A percentile compares a stretch with the other conserved stretches of the same genome.
These are phyloP conservation scores for Syncephalastrum racemosum DNA, from an alignment of 371 early-diverging fungal genomes.

Conservation along the genomic window DNA sequence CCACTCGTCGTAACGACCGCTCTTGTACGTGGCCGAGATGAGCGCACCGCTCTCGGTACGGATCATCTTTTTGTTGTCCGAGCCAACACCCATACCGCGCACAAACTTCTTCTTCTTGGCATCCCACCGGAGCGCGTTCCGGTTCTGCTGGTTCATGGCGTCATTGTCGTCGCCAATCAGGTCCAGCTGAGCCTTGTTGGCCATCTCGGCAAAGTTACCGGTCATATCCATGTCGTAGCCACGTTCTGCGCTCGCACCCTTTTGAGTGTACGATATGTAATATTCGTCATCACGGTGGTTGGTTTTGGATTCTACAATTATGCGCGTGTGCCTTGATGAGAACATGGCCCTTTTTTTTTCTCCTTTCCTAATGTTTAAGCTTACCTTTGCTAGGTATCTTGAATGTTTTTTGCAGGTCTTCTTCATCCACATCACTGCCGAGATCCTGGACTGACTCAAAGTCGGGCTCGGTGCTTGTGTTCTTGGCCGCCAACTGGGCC, in stretches of 20 bases:
- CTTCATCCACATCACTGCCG: slow-evolving; percentile 53
- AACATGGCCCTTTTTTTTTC: too few species aligned
- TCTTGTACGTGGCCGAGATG: slow-evolving; percentile 89
- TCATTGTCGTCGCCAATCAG: slow-evolving; percentile 85
- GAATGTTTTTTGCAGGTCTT: slow-evolving; percentile 51
- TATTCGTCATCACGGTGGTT: slow-evolving; percentile 80
- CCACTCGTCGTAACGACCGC: slow-evolving; percentile 88
- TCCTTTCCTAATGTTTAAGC: background rate
- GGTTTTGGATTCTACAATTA: slow-evolving; percentile 1
- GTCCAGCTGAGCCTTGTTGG: slow-evolving; percentile 76
- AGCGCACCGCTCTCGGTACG: slow-evolving; percentile 89
- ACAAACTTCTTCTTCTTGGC: slow-evolving; percentile 92
- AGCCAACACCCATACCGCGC: slow-evolving; percentile 79
- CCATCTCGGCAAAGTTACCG: slow-evolving; percentile 82
- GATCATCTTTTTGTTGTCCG: slow-evolving; percentile 95
- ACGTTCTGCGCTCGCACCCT: slow-evolving; percentile 86
- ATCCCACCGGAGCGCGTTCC: slow-evolving; percentile 86
- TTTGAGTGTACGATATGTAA: slow-evolving; percentile 87
- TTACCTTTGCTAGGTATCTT: slow-evolving; percentile 32
- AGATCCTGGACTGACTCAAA: slow-evolving; percentile 21
- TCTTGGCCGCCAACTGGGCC: slow-evolving; percentile 34
- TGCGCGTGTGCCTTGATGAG: slow-evolving; percentile 6
- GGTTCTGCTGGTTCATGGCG: slow-evolving; percentile 44
- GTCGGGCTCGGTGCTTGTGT: slow-evolving; percentile 15
- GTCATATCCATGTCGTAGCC: slow-evolving; percentile 84